These are phyloP conservation scores for Serendipita sp. DNA, from an alignment of 768 basidiomycete species.

Conservation along the genomic window DNA sequence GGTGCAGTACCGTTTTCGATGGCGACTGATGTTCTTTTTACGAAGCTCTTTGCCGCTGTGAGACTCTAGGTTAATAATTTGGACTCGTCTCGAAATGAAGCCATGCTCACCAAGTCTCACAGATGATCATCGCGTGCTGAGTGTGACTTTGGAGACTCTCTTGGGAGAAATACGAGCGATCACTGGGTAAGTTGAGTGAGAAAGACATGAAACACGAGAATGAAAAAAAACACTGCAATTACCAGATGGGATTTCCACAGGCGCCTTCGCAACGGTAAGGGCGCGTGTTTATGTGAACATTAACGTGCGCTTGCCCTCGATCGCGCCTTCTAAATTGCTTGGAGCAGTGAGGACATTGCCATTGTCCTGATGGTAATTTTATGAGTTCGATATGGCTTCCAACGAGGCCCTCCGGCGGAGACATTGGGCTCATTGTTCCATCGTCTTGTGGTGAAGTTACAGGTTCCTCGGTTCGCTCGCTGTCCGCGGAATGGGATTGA, in stretches of 20 bases:
- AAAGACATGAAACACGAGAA: neutral
- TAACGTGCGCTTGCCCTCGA: neutral
- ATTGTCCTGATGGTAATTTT: constrained; percentile 1
- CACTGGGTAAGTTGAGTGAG: neutral
- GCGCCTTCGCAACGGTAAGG: neutral
- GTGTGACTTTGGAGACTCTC: constrained; percentile 3
- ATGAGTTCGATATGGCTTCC: neutral
- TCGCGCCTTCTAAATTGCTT: neutral
- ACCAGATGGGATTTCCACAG: constrained; percentile 1
- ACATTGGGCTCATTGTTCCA: too few species aligned
- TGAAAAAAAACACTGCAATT: neutral
- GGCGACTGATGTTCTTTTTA: constrained; percentile 4
- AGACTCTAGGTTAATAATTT: neutral
- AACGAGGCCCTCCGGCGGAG: neutral
- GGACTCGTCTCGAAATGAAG: neutral
- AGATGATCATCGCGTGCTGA: constrained; percentile 1
- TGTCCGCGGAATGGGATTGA: neutral
- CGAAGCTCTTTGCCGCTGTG: constrained; percentile 1
- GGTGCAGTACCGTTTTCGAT: constrained; percentile 3
- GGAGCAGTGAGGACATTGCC: constrained; percentile 4
- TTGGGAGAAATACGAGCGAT: constrained; percentile 1
- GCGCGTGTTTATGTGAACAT: constrained; percentile 5
- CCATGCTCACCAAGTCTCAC: neutral
- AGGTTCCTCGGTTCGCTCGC: neutral
- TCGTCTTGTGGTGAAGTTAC: neutral